A percentile compares a stretch with the other conserved stretches of the same genome.
phyloP scores from a whole-genome alignment of 331 rosid species.

The Quercus tomentella region DNA sequence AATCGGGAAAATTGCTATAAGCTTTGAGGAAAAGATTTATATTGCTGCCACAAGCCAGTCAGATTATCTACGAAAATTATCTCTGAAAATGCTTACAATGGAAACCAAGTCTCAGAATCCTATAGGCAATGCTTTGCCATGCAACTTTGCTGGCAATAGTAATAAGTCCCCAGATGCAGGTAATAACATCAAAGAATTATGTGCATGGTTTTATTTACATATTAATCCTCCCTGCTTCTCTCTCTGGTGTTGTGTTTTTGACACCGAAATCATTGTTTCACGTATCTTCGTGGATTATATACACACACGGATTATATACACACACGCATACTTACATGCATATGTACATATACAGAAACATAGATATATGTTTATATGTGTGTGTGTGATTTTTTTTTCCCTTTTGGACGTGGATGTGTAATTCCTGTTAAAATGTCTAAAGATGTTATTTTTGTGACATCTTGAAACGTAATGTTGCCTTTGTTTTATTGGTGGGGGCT shows the following conservation, averaged over 20 bases:
- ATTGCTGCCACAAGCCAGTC: conserved; percentile 52
- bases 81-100: conserved; percentile 75
- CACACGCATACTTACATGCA: neutral
- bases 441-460: neutral
- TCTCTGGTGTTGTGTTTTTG: neutral
- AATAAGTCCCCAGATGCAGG: conserved; percentile 52
- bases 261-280: neutral
- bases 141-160: conserved; percentile 37
- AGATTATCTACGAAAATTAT: conserved; percentile 62
- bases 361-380: neutral
- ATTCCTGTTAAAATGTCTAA: too few species aligned
- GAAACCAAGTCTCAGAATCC: conserved; percentile 48
- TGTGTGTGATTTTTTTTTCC: too few species aligned
- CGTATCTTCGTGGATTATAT: neutral
- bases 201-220: neutral
- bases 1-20: conserved; percentile 58
- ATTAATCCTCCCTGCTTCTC: neutral
- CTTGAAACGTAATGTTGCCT: neutral
- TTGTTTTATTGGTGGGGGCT: neutral
- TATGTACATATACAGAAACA: neutral
- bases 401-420: too few species aligned
- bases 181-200: conserved; percentile 6
- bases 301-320: neutral
- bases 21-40: conserved; percentile 75
- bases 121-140: conserved; percentile 28